Evolutionary conservation across 306 rosid species (phyloP).

Genomic region (Prunus campanulata): DNA sequence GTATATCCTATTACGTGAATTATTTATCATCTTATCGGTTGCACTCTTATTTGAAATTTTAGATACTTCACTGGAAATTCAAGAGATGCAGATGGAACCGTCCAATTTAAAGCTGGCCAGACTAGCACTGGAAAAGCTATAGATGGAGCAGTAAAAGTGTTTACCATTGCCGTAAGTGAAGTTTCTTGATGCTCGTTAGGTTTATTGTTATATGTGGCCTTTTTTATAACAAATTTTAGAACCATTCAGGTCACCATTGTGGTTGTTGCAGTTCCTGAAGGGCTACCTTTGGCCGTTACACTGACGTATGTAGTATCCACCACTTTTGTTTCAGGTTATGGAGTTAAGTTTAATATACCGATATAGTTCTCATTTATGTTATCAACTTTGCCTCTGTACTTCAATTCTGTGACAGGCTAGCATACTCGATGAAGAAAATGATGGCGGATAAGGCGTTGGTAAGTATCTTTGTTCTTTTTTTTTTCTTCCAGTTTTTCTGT

Average conservation of each 20-base stretch:
- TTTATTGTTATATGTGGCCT: background rate
- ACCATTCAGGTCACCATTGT: slow-evolving; percentile 92
- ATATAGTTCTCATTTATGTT: slow-evolving; percentile 19
- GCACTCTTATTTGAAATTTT: slow-evolving; percentile 28
- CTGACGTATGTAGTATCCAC: slow-evolving; percentile 65
- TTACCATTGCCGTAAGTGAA: slow-evolving; percentile 90
- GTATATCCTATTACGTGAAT: slow-evolving; percentile 6
- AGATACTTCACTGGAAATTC: slow-evolving; percentile 85
- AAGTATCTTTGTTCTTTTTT: slow-evolving; percentile 25
- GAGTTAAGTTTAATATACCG: slow-evolving; percentile 3
- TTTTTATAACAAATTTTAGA: slow-evolving; percentile 32
- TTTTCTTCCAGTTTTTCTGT: background rate
- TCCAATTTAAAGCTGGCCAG: slow-evolving; percentile 45
- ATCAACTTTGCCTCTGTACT: slow-evolving; percentile 18
- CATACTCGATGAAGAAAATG: slow-evolving; percentile 98
- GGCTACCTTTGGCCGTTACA: slow-evolving; percentile 97
- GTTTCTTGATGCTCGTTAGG: slow-evolving; percentile 20
- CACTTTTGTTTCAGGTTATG: slow-evolving; percentile 14
- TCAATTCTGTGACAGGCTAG: slow-evolving; percentile 54
- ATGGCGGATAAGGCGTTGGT: slow-evolving; percentile 98
- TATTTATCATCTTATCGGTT: slow-evolving; percentile 20
- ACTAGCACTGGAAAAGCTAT: slow-evolving; percentile 53
- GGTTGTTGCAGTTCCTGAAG: slow-evolving; percentile 99
- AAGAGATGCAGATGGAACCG: slow-evolving; percentile 39
- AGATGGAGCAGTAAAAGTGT: slow-evolving; percentile 70